Evolutionary conservation across 495 filamentous ascomycete genomes (phyloP), one percentile per base, ranked within the genome.

Genomic region (Aspergillus ellipticus): DNA sequence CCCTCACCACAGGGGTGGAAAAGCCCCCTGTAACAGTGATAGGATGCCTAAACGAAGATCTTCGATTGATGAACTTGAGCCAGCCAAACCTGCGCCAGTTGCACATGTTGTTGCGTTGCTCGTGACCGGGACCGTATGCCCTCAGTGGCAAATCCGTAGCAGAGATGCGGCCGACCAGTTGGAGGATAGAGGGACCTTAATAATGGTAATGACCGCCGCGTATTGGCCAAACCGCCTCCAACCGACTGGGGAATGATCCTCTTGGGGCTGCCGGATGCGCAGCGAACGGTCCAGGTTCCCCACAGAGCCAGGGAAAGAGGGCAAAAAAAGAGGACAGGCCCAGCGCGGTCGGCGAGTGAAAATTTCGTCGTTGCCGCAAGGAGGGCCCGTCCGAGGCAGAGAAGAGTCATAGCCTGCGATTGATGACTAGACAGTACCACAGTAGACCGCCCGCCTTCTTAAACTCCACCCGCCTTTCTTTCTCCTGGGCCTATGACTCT

Each of bases 401-500:
- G 53, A 54, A 56, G 55, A 60, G 57, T 59, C 62, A 57, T 65
- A 33, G 41, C 46, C 49, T 49, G 42, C 41, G 17, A 42, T 9
- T 53, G 20, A 46, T 35, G 49, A 39, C 33, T 49, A 63, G 64
- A n/a, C n/a, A n/a, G n/a, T n/a, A n/a, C n/a, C n/a, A n/a, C n/a
- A n/a, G n/a, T n/a, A n/a, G n/a, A 64, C 60, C 61, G 64, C 59
- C 61, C 59, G 56, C 58, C 61, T 51, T 54, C 51, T 60, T 47
- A 50, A 61, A 49, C 56, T 35, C 59, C 54, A 58, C 64, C 55
- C 55, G 53, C 54, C 57, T 58, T 62, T 58, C 54, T 56, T 49
- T 49, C 60, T 55, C 55, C 42, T 11, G 42, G 47, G 48, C 53
- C 57, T 56, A 64, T 67, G 65, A 67, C 65, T 67, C 65, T 62